Conservation (phyloP, 2,329 filamentous ascomycete genomes). For the Trichoderma pleuroti region DNA sequence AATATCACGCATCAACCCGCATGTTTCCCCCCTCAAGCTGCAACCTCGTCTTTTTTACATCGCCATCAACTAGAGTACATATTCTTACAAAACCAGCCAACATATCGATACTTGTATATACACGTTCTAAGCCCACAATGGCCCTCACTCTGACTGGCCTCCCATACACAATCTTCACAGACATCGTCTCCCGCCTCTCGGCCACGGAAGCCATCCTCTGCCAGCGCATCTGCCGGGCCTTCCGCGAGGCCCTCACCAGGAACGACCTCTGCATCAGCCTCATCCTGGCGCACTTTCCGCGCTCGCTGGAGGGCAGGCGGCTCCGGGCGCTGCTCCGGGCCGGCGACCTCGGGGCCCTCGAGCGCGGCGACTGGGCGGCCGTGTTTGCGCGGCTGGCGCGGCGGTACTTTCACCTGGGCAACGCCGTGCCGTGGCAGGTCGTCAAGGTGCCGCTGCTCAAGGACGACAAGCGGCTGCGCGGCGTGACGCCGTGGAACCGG, state of each 20-base stretch:
- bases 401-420: conserved; percentile 52
- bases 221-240: conserved; percentile 49
- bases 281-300: conserved; percentile 50
- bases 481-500: conserved; percentile 45
- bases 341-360: conserved; percentile 16
- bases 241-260: conserved; percentile 49
- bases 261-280: conserved; percentile 44
- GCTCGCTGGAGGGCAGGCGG: conserved; percentile 50
- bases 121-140: background rate
- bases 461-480: conserved; percentile 27
- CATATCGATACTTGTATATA: background rate
- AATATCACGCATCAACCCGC: background rate
- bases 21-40: background rate
- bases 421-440: conserved; percentile 42
- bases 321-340: conserved; percentile 23
- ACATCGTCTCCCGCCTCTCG: conserved; percentile 48
- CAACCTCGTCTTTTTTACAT: background rate
- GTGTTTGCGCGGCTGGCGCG: conserved; percentile 49
- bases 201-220: conserved; percentile 49
- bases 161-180: conserved; percentile 57
- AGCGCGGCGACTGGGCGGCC: conserved; percentile 36
- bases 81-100: background rate
- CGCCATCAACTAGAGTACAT: background rate
- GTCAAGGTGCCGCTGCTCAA: conserved; percentile 23
- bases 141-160: conserved; percentile 42